Percentiles rank a stretch among this genome's conserved stretches.
These are phyloP conservation scores for Theobroma cacao DNA, from an alignment of 345 rosid species.

Conservation along the genomic window DNA sequence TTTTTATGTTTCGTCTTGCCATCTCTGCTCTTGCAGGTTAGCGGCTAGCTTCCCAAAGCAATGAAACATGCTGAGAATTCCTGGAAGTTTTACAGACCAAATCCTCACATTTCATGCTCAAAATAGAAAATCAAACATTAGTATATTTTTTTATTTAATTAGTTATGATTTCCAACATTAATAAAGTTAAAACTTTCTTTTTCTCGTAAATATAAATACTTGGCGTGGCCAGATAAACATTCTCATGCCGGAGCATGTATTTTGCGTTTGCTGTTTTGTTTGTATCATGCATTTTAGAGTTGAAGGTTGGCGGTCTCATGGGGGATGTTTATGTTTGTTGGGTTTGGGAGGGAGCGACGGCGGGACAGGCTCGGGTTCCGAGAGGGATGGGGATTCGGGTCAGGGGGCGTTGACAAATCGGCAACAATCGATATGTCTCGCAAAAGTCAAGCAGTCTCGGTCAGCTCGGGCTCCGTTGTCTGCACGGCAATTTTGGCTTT, in stretches of 20 bases:
- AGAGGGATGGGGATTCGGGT: slow-evolving; percentile 34
- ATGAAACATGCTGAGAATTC: neutral
- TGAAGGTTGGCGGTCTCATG: neutral
- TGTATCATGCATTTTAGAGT: slow-evolving; percentile 1
- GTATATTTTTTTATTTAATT: neutral
- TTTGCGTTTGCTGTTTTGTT: neutral
- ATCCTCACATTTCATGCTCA: neutral
- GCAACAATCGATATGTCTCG: slow-evolving; percentile 24
- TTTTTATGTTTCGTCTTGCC: too few species aligned
- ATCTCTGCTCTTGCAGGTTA: neutral
- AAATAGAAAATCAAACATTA: too few species aligned
- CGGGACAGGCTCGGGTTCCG: slow-evolving; percentile 28
- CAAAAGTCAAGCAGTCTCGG: slow-evolving; percentile 34
- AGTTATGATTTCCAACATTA: neutral
- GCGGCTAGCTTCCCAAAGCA: neutral
- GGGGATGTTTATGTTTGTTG: slow-evolving; percentile 14
- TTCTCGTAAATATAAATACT: neutral
- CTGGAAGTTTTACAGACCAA: neutral
- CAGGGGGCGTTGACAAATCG: slow-evolving; percentile 27
- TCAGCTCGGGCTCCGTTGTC: slow-evolving; percentile 34
- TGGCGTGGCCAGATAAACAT: neutral
- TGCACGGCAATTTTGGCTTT: slow-evolving; percentile 24
- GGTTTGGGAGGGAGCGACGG: slow-evolving; percentile 27
- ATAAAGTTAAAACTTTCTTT: neutral
- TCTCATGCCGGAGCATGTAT: neutral